These are phyloP conservation scores for Colletotrichum sp. DNA, from an alignment of 2,329 filamentous ascomycete species.

Conservation along the genomic window DNA sequence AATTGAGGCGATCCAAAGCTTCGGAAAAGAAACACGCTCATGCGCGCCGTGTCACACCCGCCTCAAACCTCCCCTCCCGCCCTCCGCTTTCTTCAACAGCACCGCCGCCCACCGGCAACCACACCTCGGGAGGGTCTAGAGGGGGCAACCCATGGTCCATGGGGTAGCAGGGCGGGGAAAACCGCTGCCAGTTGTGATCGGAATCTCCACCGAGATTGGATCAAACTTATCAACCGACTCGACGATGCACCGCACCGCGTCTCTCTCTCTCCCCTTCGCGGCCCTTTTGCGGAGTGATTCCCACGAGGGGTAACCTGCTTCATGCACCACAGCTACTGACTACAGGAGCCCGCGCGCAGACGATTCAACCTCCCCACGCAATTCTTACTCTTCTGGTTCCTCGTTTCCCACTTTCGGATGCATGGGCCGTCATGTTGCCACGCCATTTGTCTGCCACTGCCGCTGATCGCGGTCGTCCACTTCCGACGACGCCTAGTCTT, in stretches of 20 bases:
- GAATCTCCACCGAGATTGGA: not conserved
- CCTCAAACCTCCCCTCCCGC: not conserved
- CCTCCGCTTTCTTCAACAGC: not conserved
- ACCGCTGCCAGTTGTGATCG: not conserved
- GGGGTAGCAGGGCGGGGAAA: not conserved
- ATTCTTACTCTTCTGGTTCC: not conserved
- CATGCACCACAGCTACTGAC: not conserved
- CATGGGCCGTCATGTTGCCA: not conserved
- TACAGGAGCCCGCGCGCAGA: not conserved
- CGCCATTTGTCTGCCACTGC: conserved; percentile 1
- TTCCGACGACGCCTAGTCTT: not conserved
- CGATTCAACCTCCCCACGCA: not conserved
- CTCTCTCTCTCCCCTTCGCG: not conserved
- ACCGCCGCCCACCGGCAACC: not conserved
- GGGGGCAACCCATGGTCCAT: not conserved
- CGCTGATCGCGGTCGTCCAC: not conserved
- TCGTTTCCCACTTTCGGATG: not conserved
- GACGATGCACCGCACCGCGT: not conserved
- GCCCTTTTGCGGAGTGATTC: conserved; percentile 9
- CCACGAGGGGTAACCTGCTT: not conserved
- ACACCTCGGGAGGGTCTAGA: not conserved
- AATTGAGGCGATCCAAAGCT: not conserved
- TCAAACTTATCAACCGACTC: not conserved
- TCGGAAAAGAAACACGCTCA: not conserved
- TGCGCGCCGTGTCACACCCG: not conserved